These are phyloP conservation scores for Irpex lacteus DNA, from an alignment of 1,284 basidiomycete genomes.

Conservation along the genomic window DNA sequence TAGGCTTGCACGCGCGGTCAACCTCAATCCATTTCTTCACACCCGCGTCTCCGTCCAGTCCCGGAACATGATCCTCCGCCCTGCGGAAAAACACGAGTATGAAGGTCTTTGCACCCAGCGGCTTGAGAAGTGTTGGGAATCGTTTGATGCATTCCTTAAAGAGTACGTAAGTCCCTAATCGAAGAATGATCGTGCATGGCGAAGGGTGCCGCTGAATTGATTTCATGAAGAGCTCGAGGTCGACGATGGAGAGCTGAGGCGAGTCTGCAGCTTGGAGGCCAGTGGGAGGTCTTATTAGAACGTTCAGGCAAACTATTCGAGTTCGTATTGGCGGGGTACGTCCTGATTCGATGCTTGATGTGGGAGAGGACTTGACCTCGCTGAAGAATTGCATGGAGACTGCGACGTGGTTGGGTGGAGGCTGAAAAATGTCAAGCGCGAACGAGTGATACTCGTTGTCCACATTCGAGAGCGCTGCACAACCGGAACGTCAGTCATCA, in stretches of 20 bases:
- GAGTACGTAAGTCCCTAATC: not conserved
- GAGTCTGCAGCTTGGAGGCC: not conserved
- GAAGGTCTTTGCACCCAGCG: too few relatives aligned
- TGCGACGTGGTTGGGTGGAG: not conserved
- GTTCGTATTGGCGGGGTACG: not conserved
- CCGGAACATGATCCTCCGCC: too few relatives aligned
- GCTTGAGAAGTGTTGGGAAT: not conserved
- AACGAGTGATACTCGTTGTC: not conserved
- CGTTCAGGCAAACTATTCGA: not conserved
- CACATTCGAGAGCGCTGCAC: not conserved
- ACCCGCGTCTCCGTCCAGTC: too few relatives aligned
- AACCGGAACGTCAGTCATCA: not conserved
- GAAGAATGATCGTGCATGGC: not conserved
- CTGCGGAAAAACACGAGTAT: too few relatives aligned
- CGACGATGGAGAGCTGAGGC: not conserved
- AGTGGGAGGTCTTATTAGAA: not conserved
- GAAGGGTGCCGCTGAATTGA: not conserved
- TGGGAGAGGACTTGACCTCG: not conserved
- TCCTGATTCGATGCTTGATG: not conserved
- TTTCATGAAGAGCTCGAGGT: not conserved
- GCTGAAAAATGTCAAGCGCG: not conserved
- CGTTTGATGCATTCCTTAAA: not conserved
- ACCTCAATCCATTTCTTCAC: too few relatives aligned
- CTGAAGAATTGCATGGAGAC: not conserved
- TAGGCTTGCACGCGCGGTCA: too few relatives aligned